Percentiles rank a stretch among this genome's conserved stretches.
phyloP scores from a whole-genome alignment of 2,329 filamentous ascomycete species.

The Beauveria rudraprayagi region DNA sequence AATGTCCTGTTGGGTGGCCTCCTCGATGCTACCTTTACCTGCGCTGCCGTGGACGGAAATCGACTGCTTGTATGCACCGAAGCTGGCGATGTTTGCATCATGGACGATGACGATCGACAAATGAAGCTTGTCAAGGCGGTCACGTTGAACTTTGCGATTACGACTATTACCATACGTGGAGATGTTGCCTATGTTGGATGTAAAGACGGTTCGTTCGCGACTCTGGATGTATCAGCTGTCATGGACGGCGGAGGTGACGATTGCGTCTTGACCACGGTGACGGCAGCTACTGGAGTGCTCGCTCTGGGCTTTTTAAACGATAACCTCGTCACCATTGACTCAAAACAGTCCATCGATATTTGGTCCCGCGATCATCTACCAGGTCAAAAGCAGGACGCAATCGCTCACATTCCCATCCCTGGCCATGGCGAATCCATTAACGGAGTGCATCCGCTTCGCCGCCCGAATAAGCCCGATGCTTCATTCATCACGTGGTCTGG shows the following conservation, averaged over 20 bases:
- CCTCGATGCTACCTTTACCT: conserved; percentile 77
- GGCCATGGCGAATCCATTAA: conserved; percentile 59
- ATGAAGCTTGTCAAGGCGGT: conserved; percentile 62
- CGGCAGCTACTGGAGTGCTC: conserved; percentile 41
- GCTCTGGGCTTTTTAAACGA: conserved; percentile 62
- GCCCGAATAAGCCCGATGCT: conserved; percentile 52
- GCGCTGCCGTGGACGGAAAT: conserved; percentile 63
- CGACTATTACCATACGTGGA: conserved; percentile 55
- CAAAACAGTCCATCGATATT: conserved; percentile 66
- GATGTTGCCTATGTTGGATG: conserved; percentile 61
- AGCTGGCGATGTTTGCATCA: conserved; percentile 77
- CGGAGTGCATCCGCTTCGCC: conserved; percentile 61
- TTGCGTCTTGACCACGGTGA: conserved; percentile 30
- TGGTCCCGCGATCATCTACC: conserved; percentile 41
- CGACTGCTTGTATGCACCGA: conserved; percentile 82
- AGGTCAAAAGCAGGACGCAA: conserved; percentile 28
- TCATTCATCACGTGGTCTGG: conserved; percentile 86
- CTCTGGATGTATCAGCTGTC: conserved; percentile 43
- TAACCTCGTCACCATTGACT: conserved; percentile 68
- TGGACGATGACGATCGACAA: conserved; percentile 67
- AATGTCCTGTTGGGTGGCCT: conserved; percentile 80
- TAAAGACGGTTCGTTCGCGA: conserved; percentile 50
- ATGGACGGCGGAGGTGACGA: conserved; percentile 30
- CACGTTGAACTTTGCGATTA: conserved; percentile 58
- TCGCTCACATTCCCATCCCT: conserved; percentile 47